phyloP scores from a whole-genome alignment of 2,329 filamentous ascomycete genomes.

The Cladosporium sp. region DNA sequence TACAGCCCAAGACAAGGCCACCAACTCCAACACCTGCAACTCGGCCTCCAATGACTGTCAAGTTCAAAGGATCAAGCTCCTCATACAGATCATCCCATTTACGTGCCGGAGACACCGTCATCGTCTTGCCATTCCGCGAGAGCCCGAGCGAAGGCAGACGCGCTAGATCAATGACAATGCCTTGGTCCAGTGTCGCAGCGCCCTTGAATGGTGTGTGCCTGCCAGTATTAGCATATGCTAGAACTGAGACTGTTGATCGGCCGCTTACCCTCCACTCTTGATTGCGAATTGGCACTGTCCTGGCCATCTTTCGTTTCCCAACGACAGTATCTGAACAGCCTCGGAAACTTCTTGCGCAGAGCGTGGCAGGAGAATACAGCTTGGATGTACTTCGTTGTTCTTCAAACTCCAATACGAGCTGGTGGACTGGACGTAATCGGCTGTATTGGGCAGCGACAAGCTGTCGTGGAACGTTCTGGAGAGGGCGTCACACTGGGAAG shows the following conservation, averaged over 20 bases:
- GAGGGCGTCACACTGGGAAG: not conserved
- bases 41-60: conserved; percentile 48
- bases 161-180: not conserved
- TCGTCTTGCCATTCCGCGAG: conserved; percentile 36
- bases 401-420: not conserved
- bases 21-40: conserved; percentile 36
- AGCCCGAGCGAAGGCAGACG: conserved; percentile 29
- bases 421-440: not conserved
- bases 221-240: not conserved
- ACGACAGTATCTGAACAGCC: not conserved
- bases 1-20: conserved; percentile 28
- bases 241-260: not conserved
- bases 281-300: not conserved
- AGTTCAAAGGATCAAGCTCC: conserved; percentile 41
- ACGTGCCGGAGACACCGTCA: conserved; percentile 48
- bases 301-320: not conserved
- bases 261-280: conserved; percentile 1
- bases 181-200: not conserved
- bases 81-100: conserved; percentile 49
- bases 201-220: not conserved
- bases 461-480: not conserved
- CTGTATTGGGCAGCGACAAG: not conserved
- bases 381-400: not conserved
- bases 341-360: not conserved
- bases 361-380: not conserved